Evolutionary conservation across 2,329 filamentous ascomycete species (phyloP).

Genomic region (Graphilbum fragrans): DNA sequence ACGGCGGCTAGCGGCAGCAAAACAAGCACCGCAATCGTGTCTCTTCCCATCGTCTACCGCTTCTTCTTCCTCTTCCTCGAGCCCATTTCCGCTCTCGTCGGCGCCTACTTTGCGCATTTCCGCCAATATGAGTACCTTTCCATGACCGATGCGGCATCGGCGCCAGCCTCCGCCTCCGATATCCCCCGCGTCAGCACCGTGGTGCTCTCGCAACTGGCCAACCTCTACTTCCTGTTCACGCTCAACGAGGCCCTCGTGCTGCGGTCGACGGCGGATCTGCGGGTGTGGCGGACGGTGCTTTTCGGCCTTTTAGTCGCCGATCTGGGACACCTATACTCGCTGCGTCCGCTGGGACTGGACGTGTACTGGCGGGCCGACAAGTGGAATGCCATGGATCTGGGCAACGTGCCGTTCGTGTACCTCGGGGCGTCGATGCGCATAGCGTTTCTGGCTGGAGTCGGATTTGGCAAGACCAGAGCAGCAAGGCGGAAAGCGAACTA

Average conservation of each 20-base stretch:
- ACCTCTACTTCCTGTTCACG: constrained; percentile 66
- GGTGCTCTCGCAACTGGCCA: constrained; percentile 62
- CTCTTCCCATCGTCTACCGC: constrained; percentile 44
- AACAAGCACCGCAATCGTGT: background rate
- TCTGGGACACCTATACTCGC: constrained; percentile 60
- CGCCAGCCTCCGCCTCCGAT: constrained; percentile 22
- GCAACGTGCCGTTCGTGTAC: constrained; percentile 61
- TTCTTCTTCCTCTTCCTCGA: constrained; percentile 68
- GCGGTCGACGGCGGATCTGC: constrained; percentile 52
- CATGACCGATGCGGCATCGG: constrained; percentile 46
- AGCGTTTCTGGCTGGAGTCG: constrained; percentile 46
- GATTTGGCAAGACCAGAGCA: constrained; percentile 21
- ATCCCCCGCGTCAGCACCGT: constrained; percentile 51
- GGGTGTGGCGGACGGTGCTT: constrained; percentile 59
- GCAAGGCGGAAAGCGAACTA: constrained; percentile 3
- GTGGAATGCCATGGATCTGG: constrained; percentile 59
- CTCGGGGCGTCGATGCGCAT: constrained; percentile 46
- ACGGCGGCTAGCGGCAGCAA: background rate
- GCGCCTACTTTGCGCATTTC: constrained; percentile 39
- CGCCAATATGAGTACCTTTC: constrained; percentile 44
- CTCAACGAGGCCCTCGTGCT: constrained; percentile 68
- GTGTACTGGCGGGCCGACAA: constrained; percentile 50
- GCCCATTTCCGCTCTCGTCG: constrained; percentile 38
- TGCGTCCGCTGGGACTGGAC: constrained; percentile 42
- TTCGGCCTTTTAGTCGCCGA: constrained; percentile 62